Base-by-base conservation (phyloP, 192 early-diverging fungal genomes). In the Funneliformis mosseae region DNA sequence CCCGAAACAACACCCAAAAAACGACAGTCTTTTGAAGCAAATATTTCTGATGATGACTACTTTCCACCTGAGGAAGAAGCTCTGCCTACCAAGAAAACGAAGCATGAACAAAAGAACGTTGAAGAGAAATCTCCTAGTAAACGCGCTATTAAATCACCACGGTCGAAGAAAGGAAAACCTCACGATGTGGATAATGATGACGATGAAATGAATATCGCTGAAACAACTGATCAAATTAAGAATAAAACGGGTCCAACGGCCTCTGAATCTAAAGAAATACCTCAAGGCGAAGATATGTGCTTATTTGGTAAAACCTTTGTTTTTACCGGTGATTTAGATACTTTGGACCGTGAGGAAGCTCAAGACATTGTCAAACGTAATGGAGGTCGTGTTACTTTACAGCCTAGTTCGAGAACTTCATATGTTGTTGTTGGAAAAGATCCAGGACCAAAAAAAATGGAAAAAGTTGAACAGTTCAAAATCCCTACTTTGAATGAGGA, bases 361-460 rank as follows among this genome's bases (percentile, higher is more conserved):
- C 85, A 89, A 28, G 94, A 97, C 84, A 83, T 99, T 23, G 92
- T 97, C 23, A 98, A 95, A 85, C 88, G 93, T 4, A 94, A 96
- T 83, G 96, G 94, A 74, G 97, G 95, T 87, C 87, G 92, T 43
- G 89, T 97, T 12, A 97, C 95, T 0, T 83, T 86, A 11, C 84
- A 88, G 0, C 89, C 93, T 28, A 96, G 94, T 80, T 91, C 91
- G 21, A 95, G 92, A 81, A 99, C 98, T 1, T 89, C 91, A 0
- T 98, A 92, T 81, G 83, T 98, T 21, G 90, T 99, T 0, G 90
- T 94, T 16, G 98, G 98, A 21, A 89, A 92, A 33, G 96, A 96
- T 67, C 89, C 95, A 18, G 98, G 98, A 11, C 89, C 88, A 55
- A 90, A 89, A 64, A 99, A 99, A 82, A 81, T 93, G 10, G 88